These are phyloP conservation scores for Saccharomycopsis hybrid DNA, from an alignment of 1,139 yeast genomes.

Conservation along the genomic window DNA sequence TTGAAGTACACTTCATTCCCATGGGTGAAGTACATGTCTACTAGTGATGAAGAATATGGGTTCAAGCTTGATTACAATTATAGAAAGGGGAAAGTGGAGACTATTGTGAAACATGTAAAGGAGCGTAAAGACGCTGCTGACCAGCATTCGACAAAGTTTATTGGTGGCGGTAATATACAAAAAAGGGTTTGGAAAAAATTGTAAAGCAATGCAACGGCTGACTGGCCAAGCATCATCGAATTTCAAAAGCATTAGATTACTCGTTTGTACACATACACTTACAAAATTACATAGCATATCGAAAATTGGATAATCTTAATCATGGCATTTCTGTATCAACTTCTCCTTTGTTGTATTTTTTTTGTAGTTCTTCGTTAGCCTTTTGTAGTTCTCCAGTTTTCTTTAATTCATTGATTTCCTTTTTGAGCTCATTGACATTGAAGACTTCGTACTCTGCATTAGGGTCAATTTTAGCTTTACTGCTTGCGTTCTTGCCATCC, in stretches of 20 bases:
- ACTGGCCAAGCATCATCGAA: background rate
- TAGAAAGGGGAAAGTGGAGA: conserved; percentile 14
- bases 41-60: conserved; percentile 39
- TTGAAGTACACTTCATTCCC: conserved; percentile 72
- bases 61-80: conserved; percentile 22
- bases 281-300: no score
- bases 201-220: background rate
- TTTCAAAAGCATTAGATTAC: no score
- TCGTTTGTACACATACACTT: no score
- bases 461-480: conserved; percentile 18
- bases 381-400: conserved; percentile 19
- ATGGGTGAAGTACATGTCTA: conserved; percentile 70
- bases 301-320: no score
- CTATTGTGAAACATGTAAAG: conserved; percentile 8
- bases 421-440: conserved; percentile 16
- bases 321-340: background rate
- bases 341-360: background rate
- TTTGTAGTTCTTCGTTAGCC: conserved; percentile 15
- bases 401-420: conserved; percentile 18
- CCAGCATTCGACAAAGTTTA: background rate
- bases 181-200: conserved; percentile 4
- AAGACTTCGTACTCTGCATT: conserved; percentile 18
- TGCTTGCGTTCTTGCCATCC: conserved; percentile 2
- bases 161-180: conserved; percentile 6
- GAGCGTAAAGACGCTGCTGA: background rate